Conservation (phyloP, 768 basidiomycete genomes). For the Ephemerocybe angulata region DNA sequence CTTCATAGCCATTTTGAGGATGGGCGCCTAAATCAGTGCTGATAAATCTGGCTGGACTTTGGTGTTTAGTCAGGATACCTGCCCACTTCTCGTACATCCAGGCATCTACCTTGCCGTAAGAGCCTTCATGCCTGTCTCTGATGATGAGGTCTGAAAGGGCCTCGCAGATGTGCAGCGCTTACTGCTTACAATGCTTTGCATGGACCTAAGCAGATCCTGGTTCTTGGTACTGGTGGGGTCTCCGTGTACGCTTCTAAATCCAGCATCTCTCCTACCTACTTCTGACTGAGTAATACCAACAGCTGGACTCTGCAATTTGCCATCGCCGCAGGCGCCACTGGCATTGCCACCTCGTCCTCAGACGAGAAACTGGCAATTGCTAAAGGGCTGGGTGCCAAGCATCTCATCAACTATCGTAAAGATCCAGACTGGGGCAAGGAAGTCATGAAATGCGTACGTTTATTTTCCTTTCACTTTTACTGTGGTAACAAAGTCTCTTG, state of each 20-base stretch:
- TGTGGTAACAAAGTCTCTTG: background rate
- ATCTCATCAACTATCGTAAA: conserved; percentile 58
- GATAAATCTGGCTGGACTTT: no score
- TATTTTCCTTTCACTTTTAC: background rate
- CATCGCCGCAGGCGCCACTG: conserved; percentile 50
- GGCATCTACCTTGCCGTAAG: conserved; percentile 9
- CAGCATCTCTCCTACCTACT: conserved; percentile 23
- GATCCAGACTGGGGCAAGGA: conserved; percentile 54
- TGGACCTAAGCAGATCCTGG: conserved; percentile 46
- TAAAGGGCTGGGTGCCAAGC: conserved; percentile 45
- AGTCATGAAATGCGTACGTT: conserved; percentile 32
- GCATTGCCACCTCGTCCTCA: conserved; percentile 59
- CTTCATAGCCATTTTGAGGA: no score
- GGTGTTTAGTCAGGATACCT: no score
- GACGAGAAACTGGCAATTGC: conserved; percentile 52
- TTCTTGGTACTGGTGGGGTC: conserved; percentile 58
- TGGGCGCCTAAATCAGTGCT: no score
- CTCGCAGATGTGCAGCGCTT: conserved; percentile 47
- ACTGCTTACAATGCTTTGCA: conserved; percentile 62
- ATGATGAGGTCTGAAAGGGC: background rate
- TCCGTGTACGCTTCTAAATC: conserved; percentile 38
- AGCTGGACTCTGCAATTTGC: conserved; percentile 54
- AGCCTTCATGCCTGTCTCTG: background rate
- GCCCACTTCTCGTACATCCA: conserved; percentile 2
- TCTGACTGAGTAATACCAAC: no score